A percentile compares a stretch with the other conserved stretches of the same genome.
Conservation (phyloP, 2,329 filamentous ascomycete genomes). For the Penicillium sp. region DNA sequence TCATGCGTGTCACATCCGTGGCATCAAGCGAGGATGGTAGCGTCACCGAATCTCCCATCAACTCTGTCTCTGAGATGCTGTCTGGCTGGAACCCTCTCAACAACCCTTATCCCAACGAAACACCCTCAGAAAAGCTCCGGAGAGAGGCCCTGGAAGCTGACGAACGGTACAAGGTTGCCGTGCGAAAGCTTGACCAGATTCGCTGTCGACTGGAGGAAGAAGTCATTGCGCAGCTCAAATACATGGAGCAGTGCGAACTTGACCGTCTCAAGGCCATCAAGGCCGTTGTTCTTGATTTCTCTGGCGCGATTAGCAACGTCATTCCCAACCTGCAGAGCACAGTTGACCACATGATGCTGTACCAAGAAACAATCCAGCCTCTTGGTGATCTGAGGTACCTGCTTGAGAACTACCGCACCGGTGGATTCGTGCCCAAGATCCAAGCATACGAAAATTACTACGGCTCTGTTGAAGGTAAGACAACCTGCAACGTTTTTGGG, state of each 20-base stretch:
- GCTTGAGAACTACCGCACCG: slow-evolving; percentile 94
- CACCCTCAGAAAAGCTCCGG: slow-evolving; percentile 79
- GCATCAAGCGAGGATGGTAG: slow-evolving; percentile 60
- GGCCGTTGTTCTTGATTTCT: slow-evolving; percentile 96
- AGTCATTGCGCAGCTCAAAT: slow-evolving; percentile 88
- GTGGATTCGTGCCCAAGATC: slow-evolving; percentile 86
- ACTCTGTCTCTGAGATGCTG: slow-evolving; percentile 84
- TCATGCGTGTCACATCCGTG: slow-evolving; percentile 74
- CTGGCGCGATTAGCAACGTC: slow-evolving; percentile 94
- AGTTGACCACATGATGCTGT: slow-evolving; percentile 98
- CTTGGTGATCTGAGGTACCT: slow-evolving; percentile 86
- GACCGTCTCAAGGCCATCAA: slow-evolving; percentile 98
- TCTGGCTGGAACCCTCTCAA: slow-evolving; percentile 92
- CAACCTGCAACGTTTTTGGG: too few relatives aligned
- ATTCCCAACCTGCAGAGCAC: slow-evolving; percentile 94
- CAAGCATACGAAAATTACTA: slow-evolving; percentile 99
- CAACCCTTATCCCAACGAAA: slow-evolving; percentile 90
- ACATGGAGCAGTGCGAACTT: slow-evolving; percentile 95
- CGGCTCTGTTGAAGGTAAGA: slow-evolving; percentile 79
- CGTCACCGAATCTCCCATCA: slow-evolving; percentile 78
- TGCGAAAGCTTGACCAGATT: slow-evolving; percentile 84
- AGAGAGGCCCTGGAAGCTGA: slow-evolving; percentile 89
- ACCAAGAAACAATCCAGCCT: slow-evolving; percentile 98
- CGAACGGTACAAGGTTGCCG: slow-evolving; percentile 85
- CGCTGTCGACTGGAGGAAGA: slow-evolving; percentile 94